Conservation (phyloP, 768 basidiomycete species). For the Hydnum rufescens region DNA sequence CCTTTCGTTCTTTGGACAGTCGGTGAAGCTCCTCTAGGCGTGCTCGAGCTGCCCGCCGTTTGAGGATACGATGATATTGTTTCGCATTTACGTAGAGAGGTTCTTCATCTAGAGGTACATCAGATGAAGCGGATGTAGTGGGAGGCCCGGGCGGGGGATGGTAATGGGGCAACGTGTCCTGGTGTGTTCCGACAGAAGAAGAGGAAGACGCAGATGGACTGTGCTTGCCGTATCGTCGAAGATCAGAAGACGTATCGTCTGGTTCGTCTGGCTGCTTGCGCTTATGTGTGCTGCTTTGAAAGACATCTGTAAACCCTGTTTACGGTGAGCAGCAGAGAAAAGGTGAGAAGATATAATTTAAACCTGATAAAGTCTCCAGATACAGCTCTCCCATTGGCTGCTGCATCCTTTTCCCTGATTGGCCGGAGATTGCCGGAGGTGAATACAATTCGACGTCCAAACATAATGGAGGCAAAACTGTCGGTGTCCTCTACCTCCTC, state of each 20-base stretch:
- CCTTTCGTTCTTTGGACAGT: slow-evolving; percentile 86
- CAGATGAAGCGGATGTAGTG: neutral
- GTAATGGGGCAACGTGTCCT: neutral
- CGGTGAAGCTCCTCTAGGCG: slow-evolving; percentile 87
- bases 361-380: neutral
- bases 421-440: too few relatives aligned
- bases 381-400: too few relatives aligned
- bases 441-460: too few relatives aligned
- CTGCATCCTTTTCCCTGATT: too few relatives aligned
- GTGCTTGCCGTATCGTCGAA: neutral
- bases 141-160: slow-evolving; percentile 4
- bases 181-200: neutral
- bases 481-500: too few relatives aligned
- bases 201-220: neutral
- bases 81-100: slow-evolving; percentile 99
- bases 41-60: slow-evolving; percentile 77
- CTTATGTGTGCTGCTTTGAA: too few relatives aligned
- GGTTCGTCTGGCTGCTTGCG: too few relatives aligned
- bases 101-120: slow-evolving; percentile 57
- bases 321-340: too few relatives aligned
- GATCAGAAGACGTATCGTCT: too few relatives aligned
- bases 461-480: slow-evolving; percentile 10
- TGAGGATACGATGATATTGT: slow-evolving; percentile 96
- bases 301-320: too few relatives aligned
- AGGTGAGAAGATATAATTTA: too few relatives aligned